These are phyloP conservation scores for Pulveroboletus frians DNA, from an alignment of 768 basidiomycete genomes.

Conservation along the genomic window DNA sequence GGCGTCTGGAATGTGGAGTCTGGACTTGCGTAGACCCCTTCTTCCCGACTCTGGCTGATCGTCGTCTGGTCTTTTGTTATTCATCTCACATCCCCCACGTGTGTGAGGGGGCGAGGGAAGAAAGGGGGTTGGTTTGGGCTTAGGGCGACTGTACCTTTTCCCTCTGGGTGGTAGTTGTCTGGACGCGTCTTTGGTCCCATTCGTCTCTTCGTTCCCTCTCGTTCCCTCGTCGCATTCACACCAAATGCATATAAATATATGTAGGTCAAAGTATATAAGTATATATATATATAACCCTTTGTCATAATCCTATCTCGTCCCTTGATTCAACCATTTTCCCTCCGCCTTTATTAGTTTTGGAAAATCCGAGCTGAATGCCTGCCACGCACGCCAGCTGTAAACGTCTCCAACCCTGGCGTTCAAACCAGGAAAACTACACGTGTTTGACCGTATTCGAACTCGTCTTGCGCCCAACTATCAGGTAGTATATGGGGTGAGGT, in stretches of 20 bases:
- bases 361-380: neutral
- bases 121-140: neutral
- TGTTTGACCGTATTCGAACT: too few relatives aligned
- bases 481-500: too few relatives aligned
- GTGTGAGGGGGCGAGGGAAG: neutral
- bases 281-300: constrained; percentile 9
- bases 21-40: constrained; percentile 5
- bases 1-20: constrained; percentile 11
- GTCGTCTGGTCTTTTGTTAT: constrained; percentile 13
- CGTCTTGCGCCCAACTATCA: too few relatives aligned
- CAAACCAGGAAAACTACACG: too few relatives aligned
- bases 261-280: constrained; percentile 11
- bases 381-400: neutral
- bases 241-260: constrained; percentile 7
- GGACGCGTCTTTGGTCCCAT: constrained; percentile 5
- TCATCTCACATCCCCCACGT: constrained; percentile 9
- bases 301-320: neutral
- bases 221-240: neutral
- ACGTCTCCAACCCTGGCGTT: too few relatives aligned
- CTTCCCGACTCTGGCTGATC: constrained; percentile 11
- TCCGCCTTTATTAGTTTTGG: neutral
- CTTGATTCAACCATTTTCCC: too few relatives aligned
- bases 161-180: constrained; percentile 3
- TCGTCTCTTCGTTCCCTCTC: neutral
- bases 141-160: neutral